Conservation (phyloP, 1,284 basidiomycete genomes). For the Fomitopsis palustris region DNA sequence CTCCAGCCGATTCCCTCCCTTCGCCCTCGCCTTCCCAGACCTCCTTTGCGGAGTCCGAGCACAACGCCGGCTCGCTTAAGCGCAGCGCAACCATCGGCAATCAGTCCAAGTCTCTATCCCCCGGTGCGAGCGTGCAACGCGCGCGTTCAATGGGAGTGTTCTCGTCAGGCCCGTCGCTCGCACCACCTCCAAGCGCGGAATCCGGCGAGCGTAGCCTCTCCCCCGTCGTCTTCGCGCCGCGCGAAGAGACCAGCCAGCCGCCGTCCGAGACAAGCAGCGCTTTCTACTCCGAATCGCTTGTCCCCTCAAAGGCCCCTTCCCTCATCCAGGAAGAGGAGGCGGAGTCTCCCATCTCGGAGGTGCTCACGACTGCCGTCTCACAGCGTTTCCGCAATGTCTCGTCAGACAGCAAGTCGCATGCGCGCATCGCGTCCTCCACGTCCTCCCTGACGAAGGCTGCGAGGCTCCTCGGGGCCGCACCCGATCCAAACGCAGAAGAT, state of each 20-base stretch:
- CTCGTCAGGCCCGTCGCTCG: conserved; percentile 15
- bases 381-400: not conserved
- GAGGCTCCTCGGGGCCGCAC: not conserved
- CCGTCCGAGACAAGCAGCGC: conserved; percentile 7
- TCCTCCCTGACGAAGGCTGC: not conserved
- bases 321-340: conserved; percentile 4
- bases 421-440: not conserved
- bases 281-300: conserved; percentile 4
- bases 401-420: not conserved
- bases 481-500: not conserved
- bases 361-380: not conserved
- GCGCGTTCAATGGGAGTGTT: conserved; percentile 23
- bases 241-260: conserved; percentile 7
- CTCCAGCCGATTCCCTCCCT: conserved; percentile 11
- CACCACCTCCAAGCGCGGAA: conserved; percentile 11
- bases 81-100: conserved; percentile 23
- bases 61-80: conserved; percentile 14
- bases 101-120: not conserved
- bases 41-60: conserved; percentile 5
- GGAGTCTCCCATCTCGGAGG: conserved; percentile 8
- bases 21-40: not conserved
- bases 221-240: conserved; percentile 16
- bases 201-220: conserved; percentile 7
- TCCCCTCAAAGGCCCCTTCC: conserved; percentile 5
- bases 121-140: conserved; percentile 14